These are phyloP conservation scores for Paramecium tetraurelia DNA, from an alignment of 73 alveolate genomes.

Conservation along the genomic window DNA sequence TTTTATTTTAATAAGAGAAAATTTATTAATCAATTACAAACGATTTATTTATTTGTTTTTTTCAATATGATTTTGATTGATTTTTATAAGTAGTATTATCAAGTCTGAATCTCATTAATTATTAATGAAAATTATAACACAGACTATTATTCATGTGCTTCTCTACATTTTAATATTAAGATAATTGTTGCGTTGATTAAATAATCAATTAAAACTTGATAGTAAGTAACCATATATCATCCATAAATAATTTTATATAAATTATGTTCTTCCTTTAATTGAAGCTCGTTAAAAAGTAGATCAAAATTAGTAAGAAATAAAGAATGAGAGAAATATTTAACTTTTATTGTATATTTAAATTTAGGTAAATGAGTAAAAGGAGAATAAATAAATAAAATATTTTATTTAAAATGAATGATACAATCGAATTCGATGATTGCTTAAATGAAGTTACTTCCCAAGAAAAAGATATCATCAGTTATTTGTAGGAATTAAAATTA, in stretches of 20 bases:
- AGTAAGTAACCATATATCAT: not conserved
- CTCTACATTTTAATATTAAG: not conserved
- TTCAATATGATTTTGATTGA: not conserved
- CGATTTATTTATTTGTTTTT: not conserved
- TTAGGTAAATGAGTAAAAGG: not conserved
- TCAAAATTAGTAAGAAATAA: too few relatives aligned
- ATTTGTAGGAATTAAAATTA: not conserved
- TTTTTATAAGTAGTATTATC: too few relatives aligned
- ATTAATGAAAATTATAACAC: not conserved
- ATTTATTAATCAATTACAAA: not conserved
- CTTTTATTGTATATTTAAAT: not conserved
- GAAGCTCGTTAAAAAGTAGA: not conserved
- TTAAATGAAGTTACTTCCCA: not conserved
- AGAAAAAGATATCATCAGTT: not conserved
- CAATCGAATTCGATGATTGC: not conserved
- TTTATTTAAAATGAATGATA: conserved; percentile 21
- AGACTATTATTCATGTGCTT: not conserved
- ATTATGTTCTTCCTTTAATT: not conserved
- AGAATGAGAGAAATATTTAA: not conserved
- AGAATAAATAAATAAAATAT: not conserved
- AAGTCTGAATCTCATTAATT: not conserved
- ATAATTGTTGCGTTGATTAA: not conserved
- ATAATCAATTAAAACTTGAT: not conserved
- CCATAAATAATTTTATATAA: not conserved
- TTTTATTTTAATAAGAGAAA: not conserved